Base-by-base conservation (phyloP, 495 filamentous ascomycete species). In the Tuber borchii region DNA sequence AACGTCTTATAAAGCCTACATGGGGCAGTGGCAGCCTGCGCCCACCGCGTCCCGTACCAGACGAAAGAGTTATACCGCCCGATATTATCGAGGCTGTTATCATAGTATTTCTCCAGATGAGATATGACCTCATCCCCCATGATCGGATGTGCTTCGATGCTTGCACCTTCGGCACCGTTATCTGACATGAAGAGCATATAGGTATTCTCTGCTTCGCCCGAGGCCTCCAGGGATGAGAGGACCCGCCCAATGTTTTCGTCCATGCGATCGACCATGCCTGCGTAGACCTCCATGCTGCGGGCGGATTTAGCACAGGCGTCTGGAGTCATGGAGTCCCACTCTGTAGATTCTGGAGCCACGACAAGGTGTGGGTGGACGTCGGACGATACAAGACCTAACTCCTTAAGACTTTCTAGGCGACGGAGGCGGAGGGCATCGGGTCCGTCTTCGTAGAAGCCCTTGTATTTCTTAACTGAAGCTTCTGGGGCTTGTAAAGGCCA, bases 11-110 rank as follows among this genome's bases (percentile, higher is more conserved):
- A 89, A 9, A 89, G 84, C 46, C 89, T 84, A n/a, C 86, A 87
- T 9, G 90, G 88, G 16, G 90, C 88, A 22, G 89, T 91, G 26
- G 89, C 87, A 45, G 89, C 90, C 77, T 89, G 87, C 17, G 89
- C 89, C 89, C 90, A 90, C 73, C 88, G 87, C 20, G 88, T 88
- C 8, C 89, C 89, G 75, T 91, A 90, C 89, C 89, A 90, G 79
- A 90, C 87, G 82, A 90, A 91, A 1, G 86, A 88, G 83, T 90
- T 87, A 68, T 84, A 85, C 76, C 87, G 87, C 22, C 89, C 89
- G 40, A 91, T 85, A 74, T 91, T 91, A 16, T 89, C 88, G 40
- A 89, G 82, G 48, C 84, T 86, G 83, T 90, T 91, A 82, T 90
- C 84, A 78, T 89, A 90, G 83, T 89, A 90, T 79, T 90, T 88